Base-by-base conservation (phyloP, 2,329 filamentous ascomycete species). In the Aspergillus japonicus region DNA sequence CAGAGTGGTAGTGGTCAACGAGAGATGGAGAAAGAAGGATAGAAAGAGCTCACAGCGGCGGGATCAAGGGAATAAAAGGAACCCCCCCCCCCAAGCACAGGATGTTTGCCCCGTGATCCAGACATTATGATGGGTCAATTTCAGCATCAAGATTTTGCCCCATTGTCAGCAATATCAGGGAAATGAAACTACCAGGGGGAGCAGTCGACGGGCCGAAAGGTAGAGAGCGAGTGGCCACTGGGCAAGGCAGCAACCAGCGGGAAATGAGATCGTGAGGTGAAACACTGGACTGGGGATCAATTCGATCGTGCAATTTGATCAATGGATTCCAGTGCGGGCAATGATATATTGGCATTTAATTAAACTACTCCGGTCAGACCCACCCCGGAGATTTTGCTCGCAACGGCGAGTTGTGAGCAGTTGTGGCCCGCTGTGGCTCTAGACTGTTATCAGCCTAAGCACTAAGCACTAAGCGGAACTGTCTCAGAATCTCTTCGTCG, bases 221-320 rank as follows among this genome's bases (percentile, higher is more conserved):
- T 26, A 21, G 24, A 39, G 50, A 21, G 26, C 7, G 24, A 6
- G 26, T 29, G 26, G 26, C 26, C 26, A 29, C 26, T 29, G 26
- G 31, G 6, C 53, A 48, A 53, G 39, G 26, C n/a, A 51, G 39
- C 55, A 51, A 16, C 50, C 52, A 55, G 31, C 60, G 39, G 39
- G 64, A 67, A 67, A 68, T 68, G 66, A 68, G 60, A 62, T 64
- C 58, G 50, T 39, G 66, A 59, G 57, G 33, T 71, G 69, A 72
- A 72, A 72, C 69, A 39, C 56, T 57, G 64, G 63, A 31, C 50
- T 19, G 61, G 57, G 61, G 59, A 64, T 64, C 56, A 56, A 44
- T 44, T 44, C 16, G 39, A n/a, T 44, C 39, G 16, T n/a, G 19
- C 44, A 16, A 47, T 55, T 47, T 26, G 44, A 44, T 47, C 14